These are phyloP conservation scores for Trametes pubescens DNA, from an alignment of 1,284 basidiomycete species.

Conservation along the genomic window DNA sequence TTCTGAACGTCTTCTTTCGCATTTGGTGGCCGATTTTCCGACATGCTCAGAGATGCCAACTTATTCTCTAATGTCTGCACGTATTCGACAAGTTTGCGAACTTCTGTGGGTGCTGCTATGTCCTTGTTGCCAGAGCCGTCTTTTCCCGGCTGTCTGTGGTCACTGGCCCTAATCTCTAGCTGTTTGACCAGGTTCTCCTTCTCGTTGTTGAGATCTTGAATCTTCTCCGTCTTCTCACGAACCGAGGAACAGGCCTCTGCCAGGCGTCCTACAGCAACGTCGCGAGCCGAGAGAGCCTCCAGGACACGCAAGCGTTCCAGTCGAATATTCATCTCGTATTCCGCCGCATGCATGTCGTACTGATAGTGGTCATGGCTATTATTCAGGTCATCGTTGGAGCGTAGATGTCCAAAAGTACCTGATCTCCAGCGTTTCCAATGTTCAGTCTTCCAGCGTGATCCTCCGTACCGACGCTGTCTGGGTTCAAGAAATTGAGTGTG, in stretches of 20 bases:
- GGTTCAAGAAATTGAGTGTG: slow-evolving; percentile 6
- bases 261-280: slow-evolving; percentile 68
- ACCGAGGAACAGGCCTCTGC: slow-evolving; percentile 67
- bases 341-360: neutral
- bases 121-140: neutral
- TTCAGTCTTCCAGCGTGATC: neutral
- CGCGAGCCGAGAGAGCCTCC: slow-evolving; percentile 71
- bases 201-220: slow-evolving; percentile 58
- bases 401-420: neutral
- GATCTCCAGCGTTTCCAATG: neutral
- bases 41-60: slow-evolving; percentile 40
- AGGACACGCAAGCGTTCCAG: slow-evolving; percentile 61
- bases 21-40: slow-evolving; percentile 19
- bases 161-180: neutral
- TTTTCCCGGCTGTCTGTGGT: neutral
- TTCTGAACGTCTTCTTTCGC: slow-evolving; percentile 7
- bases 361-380: neutral
- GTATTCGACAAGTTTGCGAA: slow-evolving; percentile 45
- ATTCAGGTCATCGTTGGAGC: neutral
- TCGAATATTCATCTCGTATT: slow-evolving; percentile 46
- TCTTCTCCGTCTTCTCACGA: slow-evolving; percentile 61
- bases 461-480: slow-evolving; percentile 4
- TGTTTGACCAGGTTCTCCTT: slow-evolving; percentile 28
- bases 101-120: neutral
- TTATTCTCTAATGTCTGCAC: slow-evolving; percentile 52